A percentile compares a stretch with the other conserved stretches of the same genome.
Evolutionary conservation across 2,329 filamentous ascomycete genomes (phyloP).

Genomic region (Pseudofabraea citricarpa): DNA sequence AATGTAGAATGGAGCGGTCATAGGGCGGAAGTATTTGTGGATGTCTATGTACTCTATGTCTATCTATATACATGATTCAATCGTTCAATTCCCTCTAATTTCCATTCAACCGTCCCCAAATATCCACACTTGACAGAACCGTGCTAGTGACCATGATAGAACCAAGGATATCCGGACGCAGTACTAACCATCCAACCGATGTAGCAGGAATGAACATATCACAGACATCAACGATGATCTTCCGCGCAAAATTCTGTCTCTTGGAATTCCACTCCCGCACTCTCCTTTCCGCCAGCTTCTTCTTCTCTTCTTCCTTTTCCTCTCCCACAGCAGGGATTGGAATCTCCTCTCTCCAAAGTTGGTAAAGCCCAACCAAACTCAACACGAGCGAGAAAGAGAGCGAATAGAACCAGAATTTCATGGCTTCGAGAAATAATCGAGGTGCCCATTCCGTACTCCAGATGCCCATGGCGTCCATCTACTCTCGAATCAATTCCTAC

Average conservation of each 20-base stretch:
- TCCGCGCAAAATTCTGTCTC: slow-evolving; percentile 35
- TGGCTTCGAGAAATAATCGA: slow-evolving; percentile 52
- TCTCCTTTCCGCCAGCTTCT: background rate
- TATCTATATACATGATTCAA: too few relatives aligned
- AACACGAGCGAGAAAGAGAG: slow-evolving; percentile 46
- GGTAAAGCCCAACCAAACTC: slow-evolving; percentile 37
- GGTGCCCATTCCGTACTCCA: slow-evolving; percentile 36
- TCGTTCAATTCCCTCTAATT: too few relatives aligned
- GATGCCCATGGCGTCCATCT: slow-evolving; percentile 45
- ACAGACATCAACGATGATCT: slow-evolving; percentile 50
- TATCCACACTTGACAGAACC: slow-evolving; percentile 51
- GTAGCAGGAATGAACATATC: slow-evolving; percentile 59
- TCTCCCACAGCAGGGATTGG: slow-evolving; percentile 3
- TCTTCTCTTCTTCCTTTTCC: background rate
- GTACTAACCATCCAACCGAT: slow-evolving; percentile 53
- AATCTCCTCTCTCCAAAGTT: slow-evolving; percentile 1
- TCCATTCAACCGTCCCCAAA: slow-evolving; percentile 53
- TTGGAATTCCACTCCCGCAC: slow-evolving; percentile 13
- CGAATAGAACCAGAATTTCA: slow-evolving; percentile 66
- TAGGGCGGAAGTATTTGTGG: too few relatives aligned
- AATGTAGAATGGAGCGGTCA: too few relatives aligned
- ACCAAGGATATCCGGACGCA: slow-evolving; percentile 46
- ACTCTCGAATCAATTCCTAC: background rate
- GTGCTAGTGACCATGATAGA: slow-evolving; percentile 56
- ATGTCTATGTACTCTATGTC: too few relatives aligned